These are phyloP conservation scores for Salvia hispanica DNA, from an alignment of 257 asterid genomes.

Conservation along the genomic window DNA sequence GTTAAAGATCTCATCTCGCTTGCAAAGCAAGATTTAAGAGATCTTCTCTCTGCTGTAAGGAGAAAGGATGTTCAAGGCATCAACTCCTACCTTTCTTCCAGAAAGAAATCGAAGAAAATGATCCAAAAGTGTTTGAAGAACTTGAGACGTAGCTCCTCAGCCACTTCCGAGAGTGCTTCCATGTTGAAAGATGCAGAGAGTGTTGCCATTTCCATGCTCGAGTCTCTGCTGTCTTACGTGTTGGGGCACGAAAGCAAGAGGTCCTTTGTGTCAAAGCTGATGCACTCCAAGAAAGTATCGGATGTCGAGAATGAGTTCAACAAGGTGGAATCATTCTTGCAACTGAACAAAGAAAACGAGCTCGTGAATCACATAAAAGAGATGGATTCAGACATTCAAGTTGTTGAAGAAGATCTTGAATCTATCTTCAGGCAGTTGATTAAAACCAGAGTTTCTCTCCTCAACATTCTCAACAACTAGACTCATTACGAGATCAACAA, in stretches of 20 bases:
- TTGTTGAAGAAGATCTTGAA: no score
- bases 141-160: constrained; percentile 21
- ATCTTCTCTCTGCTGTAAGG: constrained; percentile 38
- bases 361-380: neutral
- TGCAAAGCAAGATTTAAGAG: constrained; percentile 26
- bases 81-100: constrained; percentile 7
- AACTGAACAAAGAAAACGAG: neutral
- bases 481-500: no score
- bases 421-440: no score
- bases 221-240: constrained; percentile 33
- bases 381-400: no score
- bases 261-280: constrained; percentile 34
- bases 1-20: constrained; percentile 37
- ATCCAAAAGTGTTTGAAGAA: constrained; percentile 27
- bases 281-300: constrained; percentile 22
- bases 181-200: constrained; percentile 32
- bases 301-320: neutral
- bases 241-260: constrained; percentile 26
- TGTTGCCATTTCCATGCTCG: constrained; percentile 28
- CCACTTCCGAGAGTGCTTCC: neutral
- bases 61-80: constrained; percentile 36
- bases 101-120: constrained; percentile 30
- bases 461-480: no score
- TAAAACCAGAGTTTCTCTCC: no score
- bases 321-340: neutral